Evolutionary conservation across 352 stramenopile species (phyloP).

Genomic region (Globisporangium perplexum): DNA sequence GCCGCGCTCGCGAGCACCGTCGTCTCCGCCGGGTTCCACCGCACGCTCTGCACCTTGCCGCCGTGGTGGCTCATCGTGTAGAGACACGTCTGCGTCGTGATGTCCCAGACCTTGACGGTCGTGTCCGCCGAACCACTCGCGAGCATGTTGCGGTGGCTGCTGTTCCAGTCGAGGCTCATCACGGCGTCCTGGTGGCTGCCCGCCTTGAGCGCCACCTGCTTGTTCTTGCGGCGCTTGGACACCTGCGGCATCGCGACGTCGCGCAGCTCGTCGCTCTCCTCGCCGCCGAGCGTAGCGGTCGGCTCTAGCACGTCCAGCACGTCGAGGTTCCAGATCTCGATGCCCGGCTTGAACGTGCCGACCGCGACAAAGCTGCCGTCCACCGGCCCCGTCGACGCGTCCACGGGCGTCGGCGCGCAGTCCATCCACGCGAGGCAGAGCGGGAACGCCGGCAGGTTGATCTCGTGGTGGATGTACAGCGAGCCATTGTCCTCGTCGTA

Average conservation of each 20-base stretch:
- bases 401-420: constrained; percentile 62
- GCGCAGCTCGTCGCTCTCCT: constrained; percentile 77
- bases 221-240: constrained; percentile 67
- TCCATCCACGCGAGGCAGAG: constrained; percentile 97
- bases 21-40: constrained; percentile 95
- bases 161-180: constrained; percentile 98
- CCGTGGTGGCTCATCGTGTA: constrained; percentile 97
- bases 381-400: constrained; percentile 55
- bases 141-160: constrained; percentile 94
- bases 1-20: constrained; percentile 94
- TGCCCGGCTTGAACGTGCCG: constrained; percentile 98
- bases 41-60: constrained; percentile 97
- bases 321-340: constrained; percentile 99
- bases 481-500: constrained; percentile 96
- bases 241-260: constrained; percentile 76
- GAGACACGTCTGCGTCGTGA: constrained; percentile 90
- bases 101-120: constrained; percentile 97
- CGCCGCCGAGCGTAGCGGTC: constrained; percentile 91
- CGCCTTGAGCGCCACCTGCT: constrained; percentile 67
- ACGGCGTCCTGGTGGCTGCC: constrained; percentile 98
- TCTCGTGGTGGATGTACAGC: constrained; percentile 99
- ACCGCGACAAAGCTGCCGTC: constrained; percentile 97
- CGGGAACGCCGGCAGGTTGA: constrained; percentile 97
- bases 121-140: constrained; percentile 96
- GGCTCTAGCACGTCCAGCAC: constrained; percentile 98